Base-by-base conservation (phyloP, 1,139 yeast species). In the Hansenula anomala region DNA sequence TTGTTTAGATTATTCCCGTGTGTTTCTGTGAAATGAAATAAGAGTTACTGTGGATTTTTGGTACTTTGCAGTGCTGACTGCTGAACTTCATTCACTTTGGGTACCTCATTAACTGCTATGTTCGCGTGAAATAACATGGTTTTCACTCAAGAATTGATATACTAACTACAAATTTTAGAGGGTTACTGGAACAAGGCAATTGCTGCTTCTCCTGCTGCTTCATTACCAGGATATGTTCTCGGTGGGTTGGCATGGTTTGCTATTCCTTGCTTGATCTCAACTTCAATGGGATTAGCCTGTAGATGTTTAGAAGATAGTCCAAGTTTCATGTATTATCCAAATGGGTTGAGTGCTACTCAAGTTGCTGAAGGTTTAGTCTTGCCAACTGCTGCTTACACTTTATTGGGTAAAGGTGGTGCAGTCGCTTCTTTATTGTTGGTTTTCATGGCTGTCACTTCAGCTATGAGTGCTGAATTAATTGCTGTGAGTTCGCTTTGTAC, bases 211-310 rank as follows among this genome's bases (percentile, higher is more conserved):
- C 94, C 96, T 15, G 83, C 78, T 4, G 80, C 94, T 28, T 87
- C 95, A 24, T 69, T 88, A 53, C 92, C 94, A n/a, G 96, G 96
- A 15, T 88, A 89, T 59, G 79, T 87, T 26, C 63, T 86, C 49
- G 96, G 96, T 41, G 96, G 96, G n/a, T 60, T 88, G 38, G 81
- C 92, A 0, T 89, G 96, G 96, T 83, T 86, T 58, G 92, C 95
- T 10, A 80, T 88, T 47, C 96, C 96, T 28, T 82, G 82, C 67
- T 72, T 85, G 40, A 73, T 80, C 34, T 84, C 95, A 15, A 81
- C 94, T 9, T 83, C 95, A 12, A 70, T 87, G 82, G 96, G 96
- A 12, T 68, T 88, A 28, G 85, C 89, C 24, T 86, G 87, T 35
- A 65, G 85, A 47, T 80, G 87, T 17, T 69, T 87, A 41, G 90